Conservation (phyloP, 2,329 filamentous ascomycete genomes). For the Aureobasidium lini region DNA sequence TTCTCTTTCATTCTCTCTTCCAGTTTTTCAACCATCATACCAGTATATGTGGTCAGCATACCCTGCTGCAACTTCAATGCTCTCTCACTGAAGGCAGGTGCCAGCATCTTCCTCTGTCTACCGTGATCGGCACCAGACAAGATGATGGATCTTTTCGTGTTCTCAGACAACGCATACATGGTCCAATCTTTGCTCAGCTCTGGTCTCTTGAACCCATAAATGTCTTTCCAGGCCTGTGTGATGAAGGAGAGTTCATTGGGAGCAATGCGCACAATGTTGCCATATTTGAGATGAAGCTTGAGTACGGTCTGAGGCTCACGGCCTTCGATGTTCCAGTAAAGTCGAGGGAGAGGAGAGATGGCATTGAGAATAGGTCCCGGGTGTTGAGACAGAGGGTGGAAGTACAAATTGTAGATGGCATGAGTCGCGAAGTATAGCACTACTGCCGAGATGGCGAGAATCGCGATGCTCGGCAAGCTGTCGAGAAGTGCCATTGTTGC, state of each 20-base stretch:
- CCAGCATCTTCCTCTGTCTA: constrained; percentile 29
- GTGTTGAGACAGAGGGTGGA: constrained; percentile 10
- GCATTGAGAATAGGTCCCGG: constrained; percentile 1
- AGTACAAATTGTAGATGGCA: constrained; percentile 3
- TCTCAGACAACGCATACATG: neutral
- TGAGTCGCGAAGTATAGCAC: constrained; percentile 1
- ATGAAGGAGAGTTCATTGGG: constrained; percentile 34
- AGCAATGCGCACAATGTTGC: constrained; percentile 32
- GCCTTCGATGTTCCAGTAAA: neutral
- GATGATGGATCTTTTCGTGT: constrained; percentile 17
- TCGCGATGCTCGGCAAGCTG: neutral
- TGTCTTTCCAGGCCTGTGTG: constrained; percentile 26
- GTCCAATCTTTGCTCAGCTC: constrained; percentile 6
- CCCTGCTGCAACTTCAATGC: constrained; percentile 35
- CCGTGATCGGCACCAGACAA: constrained; percentile 25
- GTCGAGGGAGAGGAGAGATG: neutral
- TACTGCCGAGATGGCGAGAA: neutral
- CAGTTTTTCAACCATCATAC: constrained; percentile 31
- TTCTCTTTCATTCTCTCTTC: constrained; percentile 13
- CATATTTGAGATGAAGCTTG: constrained; percentile 30
- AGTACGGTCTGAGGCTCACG: constrained; percentile 4
- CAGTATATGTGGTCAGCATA: constrained; percentile 33
- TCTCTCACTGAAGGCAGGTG: constrained; percentile 36
- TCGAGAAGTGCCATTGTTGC: neutral
- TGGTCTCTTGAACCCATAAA: constrained; percentile 25